These are phyloP conservation scores for Penicillium palitans DNA, from an alignment of 2,329 filamentous ascomycete species.

Conservation along the genomic window DNA sequence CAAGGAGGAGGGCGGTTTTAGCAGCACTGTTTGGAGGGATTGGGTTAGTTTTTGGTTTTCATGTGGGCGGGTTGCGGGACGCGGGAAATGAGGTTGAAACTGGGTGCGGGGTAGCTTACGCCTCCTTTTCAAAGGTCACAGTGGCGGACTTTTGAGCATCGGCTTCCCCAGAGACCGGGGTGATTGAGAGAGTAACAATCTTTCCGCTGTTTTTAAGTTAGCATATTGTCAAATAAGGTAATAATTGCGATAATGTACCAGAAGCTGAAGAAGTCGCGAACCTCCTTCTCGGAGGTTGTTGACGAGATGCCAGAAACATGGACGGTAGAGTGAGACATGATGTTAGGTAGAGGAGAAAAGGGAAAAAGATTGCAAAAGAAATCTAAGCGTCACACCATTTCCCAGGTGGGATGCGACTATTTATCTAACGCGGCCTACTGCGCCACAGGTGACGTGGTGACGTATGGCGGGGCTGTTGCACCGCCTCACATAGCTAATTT, in stretches of 20 bases:
- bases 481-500: conserved; percentile 28
- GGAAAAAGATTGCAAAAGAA: conserved; percentile 3
- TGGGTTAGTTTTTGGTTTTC: not conserved
- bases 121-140: conserved; percentile 96
- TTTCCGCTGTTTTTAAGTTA: conserved; percentile 68
- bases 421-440: conserved; percentile 14
- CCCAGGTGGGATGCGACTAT: conserved; percentile 5
- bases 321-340: conserved; percentile 66
- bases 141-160: conserved; percentile 76
- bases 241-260: conserved; percentile 47
- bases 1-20: conserved; percentile 93
- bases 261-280: conserved; percentile 97
- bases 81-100: conserved; percentile 13
- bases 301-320: conserved; percentile 85
- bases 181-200: conserved; percentile 80
- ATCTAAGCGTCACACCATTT: conserved; percentile 1
- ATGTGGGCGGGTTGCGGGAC: not conserved
- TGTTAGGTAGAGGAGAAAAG: not conserved
- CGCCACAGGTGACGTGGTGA: conserved; percentile 37
- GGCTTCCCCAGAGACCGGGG: conserved; percentile 53
- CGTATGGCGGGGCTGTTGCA: conserved; percentile 31
- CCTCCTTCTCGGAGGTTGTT: conserved; percentile 82
- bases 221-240: not conserved
- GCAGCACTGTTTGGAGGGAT: conserved; percentile 58
- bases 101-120: conserved; percentile 49